Evolutionary conservation across 176 grass and related monocot species (phyloP), one percentile per base, ranked within the genome.

Genomic region (Oryza rufipogon): DNA sequence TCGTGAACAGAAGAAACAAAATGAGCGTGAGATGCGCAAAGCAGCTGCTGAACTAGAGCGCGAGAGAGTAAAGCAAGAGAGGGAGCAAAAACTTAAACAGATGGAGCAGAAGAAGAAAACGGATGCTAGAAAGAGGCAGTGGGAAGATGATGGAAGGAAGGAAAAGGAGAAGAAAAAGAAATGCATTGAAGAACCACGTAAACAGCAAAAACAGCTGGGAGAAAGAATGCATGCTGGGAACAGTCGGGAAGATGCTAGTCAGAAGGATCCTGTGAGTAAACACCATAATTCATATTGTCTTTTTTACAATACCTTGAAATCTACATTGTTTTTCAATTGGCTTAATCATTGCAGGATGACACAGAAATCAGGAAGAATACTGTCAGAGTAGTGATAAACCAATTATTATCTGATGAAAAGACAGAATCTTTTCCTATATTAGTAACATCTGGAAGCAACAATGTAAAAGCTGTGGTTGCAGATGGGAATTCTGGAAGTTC

Each of bases 111-210:
- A 76, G 68, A 90, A 84, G 71, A 96, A 86, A 84, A 89, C 66
- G 41, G 73, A 77, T 64, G 90, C 83, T 46, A 92, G 81, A 74
- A 97, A 94, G 84, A 90, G 95, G 79, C 88, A 91, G 44, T 89
- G 88, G 78, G 95, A 89, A 80, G 92, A 89, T 71, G 76, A 79
- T 68, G 83, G 76, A 77, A 88, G 60, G 69, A 94, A 78, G 71
- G 89, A 80, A 74, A 93, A 88, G 12, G 79, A 79, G 26, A 88
- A 33, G 47, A 92, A 88, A 85, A 89, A 69, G 51, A 91, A 83
- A 82, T 87, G 76, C 16, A 51, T 30, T 8, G 81, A 87, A 86
- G 86, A 81, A 63, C 73, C 68, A 64, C 83, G 47, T 13, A 88
- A 81, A 72, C 61, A 41, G 39, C 66, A 91, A 72, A 88, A 80